Evolutionary conservation across 2,329 filamentous ascomycete species (phyloP).

Genomic region (Alternaria sp.): DNA sequence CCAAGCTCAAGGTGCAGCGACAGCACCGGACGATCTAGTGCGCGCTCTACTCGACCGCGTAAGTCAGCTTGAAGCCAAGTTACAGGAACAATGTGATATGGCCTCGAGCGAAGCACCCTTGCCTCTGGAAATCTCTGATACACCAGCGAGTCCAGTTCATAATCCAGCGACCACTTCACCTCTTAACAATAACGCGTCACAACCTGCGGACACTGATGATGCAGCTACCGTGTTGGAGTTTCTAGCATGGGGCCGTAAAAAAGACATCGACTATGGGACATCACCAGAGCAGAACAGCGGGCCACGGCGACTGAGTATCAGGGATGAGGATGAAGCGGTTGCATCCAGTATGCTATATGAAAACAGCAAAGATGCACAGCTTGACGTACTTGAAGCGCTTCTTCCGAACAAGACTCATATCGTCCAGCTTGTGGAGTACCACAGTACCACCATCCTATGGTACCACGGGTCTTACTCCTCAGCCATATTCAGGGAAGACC

Average conservation of each 20-base stretch:
- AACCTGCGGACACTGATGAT: constrained; percentile 27
- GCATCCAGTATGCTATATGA: constrained; percentile 4
- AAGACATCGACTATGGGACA: constrained; percentile 40
- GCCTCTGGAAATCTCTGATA: not conserved
- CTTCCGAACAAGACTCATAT: constrained; percentile 27
- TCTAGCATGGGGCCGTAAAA: constrained; percentile 56
- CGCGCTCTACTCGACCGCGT: constrained; percentile 33
- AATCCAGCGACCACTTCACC: not conserved
- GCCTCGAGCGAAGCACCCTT: not conserved
- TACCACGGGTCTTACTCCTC: constrained; percentile 48
- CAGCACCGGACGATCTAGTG: constrained; percentile 9
- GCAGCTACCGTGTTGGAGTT: constrained; percentile 58
- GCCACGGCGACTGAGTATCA: constrained; percentile 1
- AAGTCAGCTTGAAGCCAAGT: constrained; percentile 30
- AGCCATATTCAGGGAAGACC: constrained; percentile 13
- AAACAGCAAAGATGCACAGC: constrained; percentile 17
- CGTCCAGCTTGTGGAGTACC: constrained; percentile 41
- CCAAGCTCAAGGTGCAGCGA: not conserved
- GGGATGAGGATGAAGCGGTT: not conserved
- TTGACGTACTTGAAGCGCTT: constrained; percentile 41
- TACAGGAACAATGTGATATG: constrained; percentile 9
- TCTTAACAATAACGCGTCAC: not conserved
- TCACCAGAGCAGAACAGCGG: constrained; percentile 19
- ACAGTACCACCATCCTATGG: constrained; percentile 47
- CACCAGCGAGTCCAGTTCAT: constrained; percentile 19